Evolutionary conservation across 768 basidiomycete genomes (phyloP), one percentile per base, ranked within the genome.

Genomic region (Hysterangium stoloniferum): DNA sequence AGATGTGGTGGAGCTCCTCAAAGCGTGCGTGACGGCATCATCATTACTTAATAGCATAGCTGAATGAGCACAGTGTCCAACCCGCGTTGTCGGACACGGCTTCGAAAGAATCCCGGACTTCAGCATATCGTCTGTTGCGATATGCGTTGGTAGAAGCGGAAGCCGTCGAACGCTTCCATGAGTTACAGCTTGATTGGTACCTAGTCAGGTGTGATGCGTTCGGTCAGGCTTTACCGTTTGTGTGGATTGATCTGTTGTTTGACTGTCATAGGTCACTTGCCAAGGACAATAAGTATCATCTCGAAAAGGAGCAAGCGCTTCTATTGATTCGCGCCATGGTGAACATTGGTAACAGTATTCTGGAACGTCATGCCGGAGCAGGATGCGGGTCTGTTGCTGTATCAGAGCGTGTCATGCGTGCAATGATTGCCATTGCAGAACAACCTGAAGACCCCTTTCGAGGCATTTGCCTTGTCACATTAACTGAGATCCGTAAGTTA

Each of bases 251-350:
- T n/a, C n/a, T n/a, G 25, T n/a, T n/a, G n/a, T n/a, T n/a, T 46
- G 44, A 46, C 51, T 50, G 52, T 54, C 52, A 8, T 54, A 93
- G 92, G 57, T 82, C 93, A 1, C 71, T 98, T 13, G 79, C 85
- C 0, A 81, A 93, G 11, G 93, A 97, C 62, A 82, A 81, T 61
- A 86, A 89, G 58, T 75, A 82, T 61, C 77, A 78, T 11, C 76
- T 82, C 4, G 96, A 93, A 67, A 89, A 90, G 61, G 92, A 96
- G 61, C 94, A 98, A 64, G 90, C 78, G 19, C 79, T 99, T 57
- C 89, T 91, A 53, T 78, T 98, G 19, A 80, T 98, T 48, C 84
- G 96, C 17, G 68, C 81, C 2, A 79, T 92, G 22, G 78, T 94
- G 6, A 80, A 88, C 57, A 74, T 93, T 32, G 84, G 86, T 11